A percentile compares a stretch with the other conserved stretches of the same genome.
These are phyloP conservation scores for Auricularia heimuer DNA, from an alignment of 768 basidiomycete species.

Conservation along the genomic window DNA sequence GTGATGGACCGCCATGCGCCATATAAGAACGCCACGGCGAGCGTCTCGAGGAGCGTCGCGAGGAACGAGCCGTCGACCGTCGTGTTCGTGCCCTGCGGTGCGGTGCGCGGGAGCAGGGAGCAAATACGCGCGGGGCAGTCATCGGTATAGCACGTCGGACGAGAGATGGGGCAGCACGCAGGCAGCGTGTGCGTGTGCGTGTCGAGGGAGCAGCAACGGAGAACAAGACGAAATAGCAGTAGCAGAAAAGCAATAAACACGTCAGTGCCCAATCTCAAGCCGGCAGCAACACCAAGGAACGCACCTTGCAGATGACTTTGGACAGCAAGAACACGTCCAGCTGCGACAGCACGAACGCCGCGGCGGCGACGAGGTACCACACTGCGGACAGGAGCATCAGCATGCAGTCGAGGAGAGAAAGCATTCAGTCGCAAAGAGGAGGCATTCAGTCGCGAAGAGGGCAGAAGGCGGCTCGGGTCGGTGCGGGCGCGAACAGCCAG, in stretches of 20 bases:
- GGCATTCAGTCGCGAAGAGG: no score
- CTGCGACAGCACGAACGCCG: constrained; percentile 72
- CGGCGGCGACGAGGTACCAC: constrained; percentile 64
- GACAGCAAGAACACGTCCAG: constrained; percentile 75
- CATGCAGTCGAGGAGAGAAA: no score
- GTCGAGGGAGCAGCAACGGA: no score
- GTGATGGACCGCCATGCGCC: constrained; percentile 84
- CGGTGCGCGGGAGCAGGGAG: constrained; percentile 21
- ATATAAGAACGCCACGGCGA: constrained; percentile 55
- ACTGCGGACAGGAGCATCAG: constrained; percentile 19
- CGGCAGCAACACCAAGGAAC: constrained; percentile 25
- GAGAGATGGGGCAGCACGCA: no score
- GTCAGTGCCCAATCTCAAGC: neutral
- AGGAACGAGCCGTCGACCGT: constrained; percentile 84
- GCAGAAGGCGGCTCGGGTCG: no score
- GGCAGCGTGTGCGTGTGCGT: no score
- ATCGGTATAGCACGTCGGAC: no score
- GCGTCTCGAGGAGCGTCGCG: constrained; percentile 76
- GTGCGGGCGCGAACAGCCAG: no score
- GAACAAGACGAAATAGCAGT: neutral
- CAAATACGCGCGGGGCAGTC: no score
- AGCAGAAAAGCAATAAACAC: neutral
- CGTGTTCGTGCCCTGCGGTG: constrained; percentile 33
- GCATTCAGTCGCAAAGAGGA: no score
- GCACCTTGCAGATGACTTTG: constrained; percentile 54